These are phyloP conservation scores for Jamesozyma gamospora DNA, from an alignment of 805 yeast genomes.

Conservation along the genomic window DNA sequence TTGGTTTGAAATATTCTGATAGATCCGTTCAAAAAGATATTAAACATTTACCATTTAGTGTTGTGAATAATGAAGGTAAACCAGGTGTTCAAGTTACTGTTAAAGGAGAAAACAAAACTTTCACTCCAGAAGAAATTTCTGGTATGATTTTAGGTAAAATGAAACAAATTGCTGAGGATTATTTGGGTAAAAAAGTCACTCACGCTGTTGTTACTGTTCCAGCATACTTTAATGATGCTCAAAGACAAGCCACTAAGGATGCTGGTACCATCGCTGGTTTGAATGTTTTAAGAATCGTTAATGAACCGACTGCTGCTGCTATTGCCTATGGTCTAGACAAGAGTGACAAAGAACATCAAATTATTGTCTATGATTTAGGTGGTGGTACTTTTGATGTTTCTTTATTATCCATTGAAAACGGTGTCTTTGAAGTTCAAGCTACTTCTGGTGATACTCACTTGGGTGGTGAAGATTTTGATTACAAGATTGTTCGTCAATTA, in stretches of 20 bases:
- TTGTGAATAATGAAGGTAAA: constrained; percentile 63
- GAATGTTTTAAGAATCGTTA: constrained; percentile 78
- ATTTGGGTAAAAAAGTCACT: constrained; percentile 71
- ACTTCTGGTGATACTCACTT: constrained; percentile 95
- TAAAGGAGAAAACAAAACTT: constrained; percentile 63
- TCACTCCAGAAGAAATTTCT: constrained; percentile 88
- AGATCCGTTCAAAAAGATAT: constrained; percentile 70
- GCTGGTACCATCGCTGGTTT: constrained; percentile 89
- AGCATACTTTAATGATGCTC: constrained; percentile 89
- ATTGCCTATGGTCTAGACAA: constrained; percentile 91
- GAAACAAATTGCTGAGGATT: constrained; percentile 89
- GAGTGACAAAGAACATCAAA: constrained; percentile 74
- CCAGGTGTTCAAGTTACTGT: constrained; percentile 72
- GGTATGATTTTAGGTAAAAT: constrained; percentile 87
- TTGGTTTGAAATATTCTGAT: constrained; percentile 74
- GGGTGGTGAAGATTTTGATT: constrained; percentile 96
- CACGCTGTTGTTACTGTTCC: constrained; percentile 92
- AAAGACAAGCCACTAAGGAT: constrained; percentile 89
- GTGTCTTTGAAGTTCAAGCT: constrained; percentile 86
- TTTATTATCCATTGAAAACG: constrained; percentile 75
- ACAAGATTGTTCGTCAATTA: constrained; percentile 79
- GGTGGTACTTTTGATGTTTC: constrained; percentile 98
- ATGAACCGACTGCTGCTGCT: constrained; percentile 96
- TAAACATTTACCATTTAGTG: constrained; percentile 71
- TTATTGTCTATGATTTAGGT: constrained; percentile 88